A percentile compares a stretch with the other conserved stretches of the same genome.
Evolutionary conservation across 441 rosid species (phyloP).

Genomic region (Mallotus japonicus): DNA sequence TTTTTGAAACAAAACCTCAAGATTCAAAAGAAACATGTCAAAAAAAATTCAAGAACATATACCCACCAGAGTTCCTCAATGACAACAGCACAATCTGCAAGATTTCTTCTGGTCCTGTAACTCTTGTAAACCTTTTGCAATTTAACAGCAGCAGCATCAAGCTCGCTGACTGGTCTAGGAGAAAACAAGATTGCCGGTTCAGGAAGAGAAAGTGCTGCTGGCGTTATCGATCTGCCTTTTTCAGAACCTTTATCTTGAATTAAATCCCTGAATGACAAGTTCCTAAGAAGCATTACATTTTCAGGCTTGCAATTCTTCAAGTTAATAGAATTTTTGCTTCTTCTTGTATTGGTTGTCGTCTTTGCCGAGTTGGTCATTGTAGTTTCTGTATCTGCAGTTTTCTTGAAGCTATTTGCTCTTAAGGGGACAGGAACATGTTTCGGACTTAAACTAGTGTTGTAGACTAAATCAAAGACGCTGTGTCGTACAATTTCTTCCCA

Average conservation of each 20-base stretch:
- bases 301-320: constrained; percentile 48
- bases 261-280: constrained; percentile 48
- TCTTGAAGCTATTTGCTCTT: constrained; percentile 36
- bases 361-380: constrained; percentile 28
- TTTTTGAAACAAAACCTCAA: background rate
- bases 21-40: background rate
- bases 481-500: constrained; percentile 34
- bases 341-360: constrained; percentile 16
- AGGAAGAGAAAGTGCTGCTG: constrained; percentile 45
- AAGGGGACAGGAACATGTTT: constrained; percentile 22
- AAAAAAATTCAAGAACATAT: background rate
- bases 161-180: constrained; percentile 66
- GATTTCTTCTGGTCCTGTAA: constrained; percentile 82
- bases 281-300: constrained; percentile 39
- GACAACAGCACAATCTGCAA: constrained; percentile 91
- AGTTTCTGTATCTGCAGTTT: constrained; percentile 29
- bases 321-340: constrained; percentile 40
- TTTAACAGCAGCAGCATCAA: constrained; percentile 77
- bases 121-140: constrained; percentile 90
- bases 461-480: constrained; percentile 24
- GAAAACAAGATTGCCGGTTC: constrained; percentile 50
- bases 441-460: constrained; percentile 22
- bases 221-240: constrained; percentile 23
- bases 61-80: constrained; percentile 87
- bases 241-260: constrained; percentile 25